Conservation (phyloP, 352 stramenopile species). For the Globisporangium ultimum region DNA sequence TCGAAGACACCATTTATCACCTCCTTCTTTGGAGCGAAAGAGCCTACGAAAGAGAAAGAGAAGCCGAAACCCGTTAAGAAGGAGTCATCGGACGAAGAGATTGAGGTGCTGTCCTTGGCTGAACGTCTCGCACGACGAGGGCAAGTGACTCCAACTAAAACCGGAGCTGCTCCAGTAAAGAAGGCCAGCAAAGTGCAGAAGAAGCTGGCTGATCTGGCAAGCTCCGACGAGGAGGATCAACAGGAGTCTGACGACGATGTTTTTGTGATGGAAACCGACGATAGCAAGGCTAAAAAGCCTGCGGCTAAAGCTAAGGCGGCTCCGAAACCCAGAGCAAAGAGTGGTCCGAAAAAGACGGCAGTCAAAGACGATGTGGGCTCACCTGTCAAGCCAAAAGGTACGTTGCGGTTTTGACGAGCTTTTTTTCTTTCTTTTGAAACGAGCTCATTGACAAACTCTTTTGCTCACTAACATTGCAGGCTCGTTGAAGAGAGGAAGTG, state of each 20-base stretch:
- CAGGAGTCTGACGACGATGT: constrained; percentile 49
- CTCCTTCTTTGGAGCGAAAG: constrained; percentile 48
- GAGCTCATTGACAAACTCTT: background rate
- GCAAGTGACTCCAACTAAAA: constrained; percentile 45
- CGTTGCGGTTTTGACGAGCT: background rate
- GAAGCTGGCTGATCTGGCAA: constrained; percentile 39
- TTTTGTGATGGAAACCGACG: constrained; percentile 43
- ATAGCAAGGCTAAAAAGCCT: constrained; percentile 32
- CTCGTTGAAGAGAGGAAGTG: constrained; percentile 7
- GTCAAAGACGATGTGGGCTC: constrained; percentile 22
- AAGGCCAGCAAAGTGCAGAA: constrained; percentile 21
- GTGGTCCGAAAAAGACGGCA: constrained; percentile 18
- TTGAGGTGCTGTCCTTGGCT: constrained; percentile 71
- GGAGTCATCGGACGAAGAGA: constrained; percentile 52
- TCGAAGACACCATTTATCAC: constrained; percentile 28
- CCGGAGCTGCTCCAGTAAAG: constrained; percentile 15
- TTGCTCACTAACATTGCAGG: constrained; percentile 3
- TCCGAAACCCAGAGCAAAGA: constrained; percentile 16
- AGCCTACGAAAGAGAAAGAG: constrained; percentile 14
- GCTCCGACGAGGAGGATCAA: constrained; percentile 39
- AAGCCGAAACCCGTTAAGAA: constrained; percentile 16
- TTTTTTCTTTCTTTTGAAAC: background rate
- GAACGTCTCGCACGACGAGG: constrained; percentile 59
- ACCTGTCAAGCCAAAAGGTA: background rate
- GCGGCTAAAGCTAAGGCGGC: constrained; percentile 32